These are phyloP conservation scores for Ramichloridium luteum DNA, from an alignment of 2,329 filamentous ascomycete genomes.

Conservation along the genomic window DNA sequence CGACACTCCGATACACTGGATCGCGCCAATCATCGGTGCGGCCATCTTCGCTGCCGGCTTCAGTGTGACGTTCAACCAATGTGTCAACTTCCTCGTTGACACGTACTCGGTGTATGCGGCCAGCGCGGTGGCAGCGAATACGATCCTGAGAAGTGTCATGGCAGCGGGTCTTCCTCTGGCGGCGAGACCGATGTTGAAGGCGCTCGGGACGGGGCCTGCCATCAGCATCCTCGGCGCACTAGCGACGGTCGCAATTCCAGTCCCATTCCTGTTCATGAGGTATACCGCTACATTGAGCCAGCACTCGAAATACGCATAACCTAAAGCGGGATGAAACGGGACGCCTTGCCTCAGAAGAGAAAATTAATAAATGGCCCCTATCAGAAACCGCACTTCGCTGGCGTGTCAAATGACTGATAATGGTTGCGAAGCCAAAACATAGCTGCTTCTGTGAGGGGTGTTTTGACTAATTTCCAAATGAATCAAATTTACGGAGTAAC, in stretches of 20 bases:
- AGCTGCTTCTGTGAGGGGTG: no score
- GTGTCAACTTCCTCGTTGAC: conserved; percentile 33
- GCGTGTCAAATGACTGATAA: no score
- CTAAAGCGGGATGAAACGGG: no score
- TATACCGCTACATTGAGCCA: conserved; percentile 29
- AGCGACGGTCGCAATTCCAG: conserved; percentile 27
- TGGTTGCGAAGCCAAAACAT: no score
- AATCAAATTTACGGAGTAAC: no score
- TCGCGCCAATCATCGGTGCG: conserved; percentile 29
- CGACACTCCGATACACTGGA: no score
- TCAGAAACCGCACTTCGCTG: no score
- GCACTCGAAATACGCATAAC: conserved; percentile 26
- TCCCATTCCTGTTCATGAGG: conserved; percentile 33
- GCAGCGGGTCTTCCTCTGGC: conserved; percentile 25
- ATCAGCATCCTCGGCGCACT: conserved; percentile 30
- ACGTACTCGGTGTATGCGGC: conserved; percentile 28
- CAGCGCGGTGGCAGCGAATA: conserved; percentile 38
- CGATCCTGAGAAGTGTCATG: conserved; percentile 33
- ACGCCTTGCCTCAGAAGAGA: no score
- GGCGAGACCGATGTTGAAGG: conserved; percentile 28
- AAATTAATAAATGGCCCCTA: no score
- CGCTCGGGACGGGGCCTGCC: conserved; percentile 29
- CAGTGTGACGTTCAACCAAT: conserved; percentile 35
- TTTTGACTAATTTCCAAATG: no score
- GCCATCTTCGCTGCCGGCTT: conserved; percentile 34